Percentiles rank a stretch among this genome's conserved stretches.
Conservation (phyloP, 768 basidiomycete species). For the Mycena crocata region DNA sequence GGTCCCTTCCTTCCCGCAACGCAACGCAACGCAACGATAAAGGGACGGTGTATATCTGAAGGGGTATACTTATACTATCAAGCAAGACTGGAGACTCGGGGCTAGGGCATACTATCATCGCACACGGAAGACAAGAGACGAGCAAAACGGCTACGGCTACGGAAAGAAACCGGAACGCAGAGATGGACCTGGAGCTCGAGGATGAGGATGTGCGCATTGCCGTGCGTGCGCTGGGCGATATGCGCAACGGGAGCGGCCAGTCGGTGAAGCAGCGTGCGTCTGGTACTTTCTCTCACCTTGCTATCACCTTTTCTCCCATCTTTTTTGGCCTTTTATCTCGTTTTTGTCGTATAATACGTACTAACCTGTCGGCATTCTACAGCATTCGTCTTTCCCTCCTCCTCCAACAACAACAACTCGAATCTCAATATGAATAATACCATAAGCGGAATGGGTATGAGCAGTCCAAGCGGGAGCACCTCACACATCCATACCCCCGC, state of each 20-base stretch:
- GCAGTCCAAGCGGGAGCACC: slow-evolving; percentile 27
- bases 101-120: no score
- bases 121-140: no score
- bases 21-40: no score
- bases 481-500: slow-evolving; percentile 39
- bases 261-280: no score
- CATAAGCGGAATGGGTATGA: background rate
- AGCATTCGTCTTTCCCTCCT: slow-evolving; percentile 18
- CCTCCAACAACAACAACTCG: no score
- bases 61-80: no score
- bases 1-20: no score
- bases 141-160: no score
- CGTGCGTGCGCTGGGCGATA: slow-evolving; percentile 79
- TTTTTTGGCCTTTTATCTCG: background rate
- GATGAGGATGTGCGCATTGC: slow-evolving; percentile 87
- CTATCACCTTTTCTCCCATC: background rate
- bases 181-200: slow-evolving; percentile 56
- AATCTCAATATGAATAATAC: no score
- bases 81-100: no score
- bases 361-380: background rate
- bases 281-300: background rate
- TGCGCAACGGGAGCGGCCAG: slow-evolving; percentile 78
- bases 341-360: background rate
- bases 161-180: background rate
- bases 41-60: no score